These are phyloP conservation scores for Mortierella sp. DNA, from an alignment of 371 early-diverging fungal genomes.

Conservation along the genomic window DNA sequence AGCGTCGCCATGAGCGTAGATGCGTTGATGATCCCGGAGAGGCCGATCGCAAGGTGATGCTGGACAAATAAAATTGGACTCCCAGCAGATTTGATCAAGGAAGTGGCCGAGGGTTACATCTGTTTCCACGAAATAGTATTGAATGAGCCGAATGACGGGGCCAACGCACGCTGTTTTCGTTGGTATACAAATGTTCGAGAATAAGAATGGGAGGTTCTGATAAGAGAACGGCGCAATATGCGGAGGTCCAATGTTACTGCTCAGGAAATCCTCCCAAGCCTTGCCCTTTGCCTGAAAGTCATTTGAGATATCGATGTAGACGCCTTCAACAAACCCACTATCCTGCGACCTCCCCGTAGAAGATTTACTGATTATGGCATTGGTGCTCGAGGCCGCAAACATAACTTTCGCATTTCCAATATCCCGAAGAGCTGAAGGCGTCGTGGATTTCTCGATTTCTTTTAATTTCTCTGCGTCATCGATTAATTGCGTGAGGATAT, in stretches of 20 bases:
- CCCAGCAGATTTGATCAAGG: slow-evolving; percentile 83
- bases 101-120: slow-evolving; percentile 92
- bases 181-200: slow-evolving; percentile 75
- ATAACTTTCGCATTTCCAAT: slow-evolving; percentile 44
- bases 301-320: slow-evolving; percentile 65
- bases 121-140: slow-evolving; percentile 80
- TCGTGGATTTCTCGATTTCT: slow-evolving; percentile 45
- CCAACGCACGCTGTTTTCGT: slow-evolving; percentile 79
- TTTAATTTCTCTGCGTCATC: slow-evolving; percentile 69
- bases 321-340: slow-evolving; percentile 58
- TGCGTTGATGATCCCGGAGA: slow-evolving; percentile 81
- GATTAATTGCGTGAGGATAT: slow-evolving; percentile 76
- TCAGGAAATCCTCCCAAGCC: slow-evolving; percentile 69
- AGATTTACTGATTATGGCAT: slow-evolving; percentile 40
- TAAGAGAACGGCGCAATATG: slow-evolving; percentile 75
- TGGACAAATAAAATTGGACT: slow-evolving; percentile 73
- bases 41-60: slow-evolving; percentile 79
- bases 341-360: slow-evolving; percentile 56
- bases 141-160: slow-evolving; percentile 79
- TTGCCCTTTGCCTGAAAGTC: slow-evolving; percentile 64
- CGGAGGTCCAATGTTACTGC: slow-evolving; percentile 60
- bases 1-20: slow-evolving; percentile 87
- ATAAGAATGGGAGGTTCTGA: slow-evolving; percentile 79
- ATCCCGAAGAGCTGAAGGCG: slow-evolving; percentile 33
- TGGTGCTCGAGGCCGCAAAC: slow-evolving; percentile 28